Evolutionary conservation across 78 protist species (phyloP), one percentile per base, ranked within the genome.

Genomic region (Bodo saltans): DNA sequence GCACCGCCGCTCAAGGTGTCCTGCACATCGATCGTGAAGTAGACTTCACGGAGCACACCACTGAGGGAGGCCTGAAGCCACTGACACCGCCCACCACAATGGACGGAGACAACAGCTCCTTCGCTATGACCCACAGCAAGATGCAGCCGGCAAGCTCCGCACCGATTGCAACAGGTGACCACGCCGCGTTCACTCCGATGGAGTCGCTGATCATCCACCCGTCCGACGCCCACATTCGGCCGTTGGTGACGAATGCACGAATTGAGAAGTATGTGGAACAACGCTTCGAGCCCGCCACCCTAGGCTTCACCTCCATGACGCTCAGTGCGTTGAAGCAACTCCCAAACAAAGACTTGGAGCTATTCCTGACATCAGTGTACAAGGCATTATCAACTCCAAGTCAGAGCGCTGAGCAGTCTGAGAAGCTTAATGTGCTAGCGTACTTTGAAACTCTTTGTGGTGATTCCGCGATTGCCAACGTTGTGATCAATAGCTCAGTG

Each of bases 191-290:
- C 33, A 2, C 25, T 26, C 69, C 12, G 69, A 42, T 76, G 27
- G 28, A 3, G 34, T 3, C 8, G 67, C 73, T 74, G n/a, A 11
- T 79, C 52, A 3, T 67, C 75, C 28, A 37, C 32, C 82, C 37
- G 72, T 29, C 39, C 25, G 87, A 84, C 83, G 47, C 28, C 73
- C 71, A 72, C 26, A 83, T 76, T 33, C 12, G 34, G 74, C 87
- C 87, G 27, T 40, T 84, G 21, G 38, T 84, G 74, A 29, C 34
- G 27, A 84, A 84, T n/a, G 27, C 84, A 26, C 40, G 71, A 12
- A 78, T 84, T 21, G 87, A 84, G 69, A 40, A 78, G 39, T 2
- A 47, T 8, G 35, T 28, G n/a, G 87, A 84, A 32, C 29, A 3
- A 3, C 39, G 23, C 12, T 84, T 34, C 40, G 83, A 84, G 27